These are phyloP conservation scores for Psidium friedrichsthalianum DNA, from an alignment of 345 rosid genomes.

Conservation along the genomic window DNA sequence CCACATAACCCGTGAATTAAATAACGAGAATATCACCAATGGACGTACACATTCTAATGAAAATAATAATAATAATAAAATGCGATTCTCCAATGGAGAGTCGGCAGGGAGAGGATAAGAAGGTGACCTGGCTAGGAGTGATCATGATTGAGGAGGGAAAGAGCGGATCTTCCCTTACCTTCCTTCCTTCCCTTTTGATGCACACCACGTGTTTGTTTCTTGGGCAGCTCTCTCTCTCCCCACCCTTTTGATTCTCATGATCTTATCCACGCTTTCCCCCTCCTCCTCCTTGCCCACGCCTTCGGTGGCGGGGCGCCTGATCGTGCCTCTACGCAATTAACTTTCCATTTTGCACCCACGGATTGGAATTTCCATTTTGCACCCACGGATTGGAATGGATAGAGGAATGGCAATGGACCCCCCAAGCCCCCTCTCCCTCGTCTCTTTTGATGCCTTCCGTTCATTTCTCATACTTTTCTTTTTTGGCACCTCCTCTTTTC, in stretches of 20 bases:
- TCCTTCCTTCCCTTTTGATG: not conserved
- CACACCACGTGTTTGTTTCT: not conserved
- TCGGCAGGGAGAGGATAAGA: conserved; percentile 9
- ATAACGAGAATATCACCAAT: no score
- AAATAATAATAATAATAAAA: no score
- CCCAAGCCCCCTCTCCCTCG: not conserved
- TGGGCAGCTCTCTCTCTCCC: no score
- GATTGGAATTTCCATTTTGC: not conserved
- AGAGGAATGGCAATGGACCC: not conserved
- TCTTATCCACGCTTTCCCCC: not conserved
- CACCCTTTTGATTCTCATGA: not conserved
- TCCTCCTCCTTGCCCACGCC: not conserved
- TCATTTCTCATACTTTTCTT: not conserved
- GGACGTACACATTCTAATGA: no score
- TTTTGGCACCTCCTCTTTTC: not conserved
- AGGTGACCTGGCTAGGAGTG: conserved; percentile 4
- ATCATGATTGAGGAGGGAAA: not conserved
- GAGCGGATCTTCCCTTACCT: not conserved
- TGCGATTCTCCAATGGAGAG: not conserved
- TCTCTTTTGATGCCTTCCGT: not conserved
- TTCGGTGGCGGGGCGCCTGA: no score
- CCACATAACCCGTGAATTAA: no score
- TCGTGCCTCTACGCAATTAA: not conserved
- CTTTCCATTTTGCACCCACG: not conserved
- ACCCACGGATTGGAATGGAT: not conserved